Base-by-base conservation (phyloP, 129 eudicot genomes). In the Flaveria ramosissima region DNA sequence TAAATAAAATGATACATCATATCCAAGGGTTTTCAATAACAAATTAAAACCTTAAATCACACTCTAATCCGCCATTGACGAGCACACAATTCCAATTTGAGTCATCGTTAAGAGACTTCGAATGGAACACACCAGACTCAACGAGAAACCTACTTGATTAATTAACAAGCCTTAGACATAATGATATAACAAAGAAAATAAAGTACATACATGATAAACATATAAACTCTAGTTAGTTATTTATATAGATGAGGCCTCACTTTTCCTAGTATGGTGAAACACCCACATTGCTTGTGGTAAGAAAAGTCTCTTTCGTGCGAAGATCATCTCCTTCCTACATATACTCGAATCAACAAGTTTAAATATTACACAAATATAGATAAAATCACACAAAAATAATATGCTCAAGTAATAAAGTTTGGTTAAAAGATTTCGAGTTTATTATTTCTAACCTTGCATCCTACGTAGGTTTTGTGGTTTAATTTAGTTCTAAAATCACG, bases 301-400 rank as follows among this genome's bases (percentile, higher is more conserved):
- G 91, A 80, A 87, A 84, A 71, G 93, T 91, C 77, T 93, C 97
- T 81, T 93, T 93, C 87, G 86, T 83, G 43, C 89, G 86, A 70
- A 85, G 81, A 68, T 90, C 96, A 48, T 90, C 97, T 70, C 90
- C 97, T 85, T 93, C 97, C 98, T 93, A 69, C 84, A 86, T 48
- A 77, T 14, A 62, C 64, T 62, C 20, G 3, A 62, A 26, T 4
- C 19, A 61, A 26, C 13, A n/a, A n/a, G 13, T 12, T 60, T 11
- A 11, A 14, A 24, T 26, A 14, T 61, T 26, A 61, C 2, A 61
- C 4, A 2, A 13, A 12, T 5, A 5, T 2, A 5, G 20, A 62
- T 27, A 12, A 11, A 17, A 19, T 55, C 6, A 24, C 20, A 60
- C 2, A 74, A 76, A 55, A 48, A 48, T 9, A 4, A 48, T 14